These are phyloP conservation scores for Haplosporangium sp. DNA, from an alignment of 371 early-diverging fungal species.

Conservation along the genomic window DNA sequence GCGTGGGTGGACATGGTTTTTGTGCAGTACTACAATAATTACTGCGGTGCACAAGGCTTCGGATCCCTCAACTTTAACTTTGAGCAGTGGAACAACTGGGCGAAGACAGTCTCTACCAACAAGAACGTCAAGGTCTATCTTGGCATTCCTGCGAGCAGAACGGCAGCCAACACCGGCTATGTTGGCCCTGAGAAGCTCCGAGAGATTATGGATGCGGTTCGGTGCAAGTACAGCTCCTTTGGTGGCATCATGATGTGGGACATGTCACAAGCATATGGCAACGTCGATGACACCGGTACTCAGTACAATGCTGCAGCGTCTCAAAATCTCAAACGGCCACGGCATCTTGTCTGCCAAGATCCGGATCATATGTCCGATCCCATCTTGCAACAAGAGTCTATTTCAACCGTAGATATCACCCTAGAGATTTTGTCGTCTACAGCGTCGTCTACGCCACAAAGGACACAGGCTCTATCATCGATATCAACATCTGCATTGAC, in stretches of 20 bases:
- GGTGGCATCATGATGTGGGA: slow-evolving; percentile 81
- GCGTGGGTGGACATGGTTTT: slow-evolving; percentile 59
- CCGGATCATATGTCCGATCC: neutral
- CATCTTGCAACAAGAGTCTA: neutral
- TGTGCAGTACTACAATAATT: slow-evolving; percentile 84
- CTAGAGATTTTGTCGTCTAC: too few species aligned
- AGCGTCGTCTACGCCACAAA: too few species aligned
- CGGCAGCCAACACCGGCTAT: slow-evolving; percentile 74
- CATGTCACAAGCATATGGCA: slow-evolving; percentile 41
- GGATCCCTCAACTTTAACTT: slow-evolving; percentile 71
- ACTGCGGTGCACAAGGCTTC: slow-evolving; percentile 63
- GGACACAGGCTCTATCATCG: too few species aligned
- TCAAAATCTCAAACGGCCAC: slow-evolving; percentile 20
- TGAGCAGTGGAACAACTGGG: slow-evolving; percentile 76
- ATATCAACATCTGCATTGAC: neutral
- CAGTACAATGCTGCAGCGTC: slow-evolving; percentile 26
- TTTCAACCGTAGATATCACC: too few species aligned
- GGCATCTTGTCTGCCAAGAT: slow-evolving; percentile 9
- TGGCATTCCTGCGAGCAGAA: slow-evolving; percentile 69
- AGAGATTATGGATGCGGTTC: slow-evolving; percentile 54
- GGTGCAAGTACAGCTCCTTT: slow-evolving; percentile 59
- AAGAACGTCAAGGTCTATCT: slow-evolving; percentile 69
- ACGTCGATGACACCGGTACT: slow-evolving; percentile 12
- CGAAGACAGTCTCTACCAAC: slow-evolving; percentile 66
- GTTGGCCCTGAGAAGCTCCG: slow-evolving; percentile 54